Base-by-base conservation (phyloP, 306 rosid genomes). In the Sicyos baderoa region DNA sequence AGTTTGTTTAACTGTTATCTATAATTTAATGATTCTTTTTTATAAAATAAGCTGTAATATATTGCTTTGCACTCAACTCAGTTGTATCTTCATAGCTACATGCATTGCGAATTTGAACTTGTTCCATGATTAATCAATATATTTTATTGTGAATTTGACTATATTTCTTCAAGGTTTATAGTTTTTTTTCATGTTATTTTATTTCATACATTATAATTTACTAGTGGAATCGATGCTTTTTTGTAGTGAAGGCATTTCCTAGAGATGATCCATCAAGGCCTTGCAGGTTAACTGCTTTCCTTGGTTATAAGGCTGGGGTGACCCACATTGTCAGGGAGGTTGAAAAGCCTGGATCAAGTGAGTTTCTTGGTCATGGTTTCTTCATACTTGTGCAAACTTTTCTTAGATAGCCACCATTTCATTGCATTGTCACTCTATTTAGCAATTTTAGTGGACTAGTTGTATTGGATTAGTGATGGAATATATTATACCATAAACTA, bases 341-440 rank as follows among this genome's bases (percentile, higher is more conserved):
- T 1, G 96, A 89, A 75, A 89, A 89, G 32, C 96, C 94, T 19
- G 94, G 94, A 42, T 89, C 96, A 71, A 89, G 96, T 89, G 84
- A 84, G 95, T 65, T 45, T 45, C n/a, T 19, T 0, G 37, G 4
- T 45, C 17, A 10, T 4, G 45, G 52, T 5, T 42, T 13, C 42
- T 18, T 4, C 23, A 9, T 53, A 18, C 27, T 18, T 53, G 18
- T 9, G 44, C 56, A 52, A 52, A 52, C 12, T 52, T 6, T n/a
- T n/a, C 8, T 45, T 11, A 45, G 12, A 52, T 17, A 52, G 7
- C 56, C 22, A 54, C 15, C 16, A 54, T 54, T 54, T 15, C 60
- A 19, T 54, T 54, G 1, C 50, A 45, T 45, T 45, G 12, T 45
- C 50, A 45, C 50, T 45, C 50, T 45, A 45, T 12, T 45, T 45